Percentiles rank a stretch among this genome's conserved stretches.
Evolutionary conservation across 139 green algal species (phyloP).

Genomic region (Tetraselmis striata): DNA sequence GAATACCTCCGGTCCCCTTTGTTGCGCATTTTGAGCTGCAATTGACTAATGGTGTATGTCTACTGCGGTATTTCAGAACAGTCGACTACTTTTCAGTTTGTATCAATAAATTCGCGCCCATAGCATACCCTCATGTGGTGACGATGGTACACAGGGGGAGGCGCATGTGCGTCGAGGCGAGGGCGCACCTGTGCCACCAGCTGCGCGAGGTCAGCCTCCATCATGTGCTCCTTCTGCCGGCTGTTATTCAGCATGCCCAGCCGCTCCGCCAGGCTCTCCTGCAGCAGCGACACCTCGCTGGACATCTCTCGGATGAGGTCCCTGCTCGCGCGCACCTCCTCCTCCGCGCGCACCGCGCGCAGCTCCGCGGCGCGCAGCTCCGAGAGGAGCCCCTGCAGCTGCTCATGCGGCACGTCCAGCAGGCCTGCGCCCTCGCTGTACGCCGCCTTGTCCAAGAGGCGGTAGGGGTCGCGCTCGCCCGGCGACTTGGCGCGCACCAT

Average conservation of each 20-base stretch:
- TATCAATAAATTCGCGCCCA: too few relatives aligned
- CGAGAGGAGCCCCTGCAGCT: not conserved
- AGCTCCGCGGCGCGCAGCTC: not conserved
- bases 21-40: too few relatives aligned
- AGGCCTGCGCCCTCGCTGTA: not conserved
- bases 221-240: not conserved
- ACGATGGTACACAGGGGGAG: too few relatives aligned
- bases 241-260: not conserved
- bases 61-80: too few relatives aligned
- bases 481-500: too few relatives aligned
- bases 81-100: too few relatives aligned
- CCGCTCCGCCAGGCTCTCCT: not conserved
- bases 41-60: too few relatives aligned
- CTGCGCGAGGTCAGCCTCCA: not conserved
- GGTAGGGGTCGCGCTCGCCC: not conserved
- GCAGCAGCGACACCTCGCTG: not conserved
- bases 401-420: not conserved
- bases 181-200: not conserved
- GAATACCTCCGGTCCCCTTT: too few relatives aligned
- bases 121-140: too few relatives aligned
- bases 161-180: too few relatives aligned
- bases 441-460: not conserved
- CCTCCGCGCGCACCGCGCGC: not conserved
- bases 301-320: not conserved
- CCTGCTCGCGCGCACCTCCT: not conserved